phyloP scores from a whole-genome alignment of 148 eudicot species.

The Nepenthes mirabilis region DNA sequence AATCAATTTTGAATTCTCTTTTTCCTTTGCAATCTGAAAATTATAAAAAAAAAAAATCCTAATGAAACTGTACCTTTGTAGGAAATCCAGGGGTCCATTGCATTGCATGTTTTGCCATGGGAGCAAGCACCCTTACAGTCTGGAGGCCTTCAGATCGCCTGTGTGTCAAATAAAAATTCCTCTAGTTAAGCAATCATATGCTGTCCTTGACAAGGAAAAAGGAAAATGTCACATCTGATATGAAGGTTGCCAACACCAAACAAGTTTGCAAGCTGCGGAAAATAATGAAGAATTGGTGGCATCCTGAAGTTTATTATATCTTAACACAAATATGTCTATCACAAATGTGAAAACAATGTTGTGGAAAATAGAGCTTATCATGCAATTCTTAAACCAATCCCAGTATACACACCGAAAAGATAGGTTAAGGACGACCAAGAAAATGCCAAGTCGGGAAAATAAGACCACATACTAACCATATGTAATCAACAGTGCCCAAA shows the following conservation, averaged over 20 bases:
- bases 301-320: not conserved
- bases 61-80: slow-evolving; percentile 45
- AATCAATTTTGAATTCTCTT: not conserved
- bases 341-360: no score
- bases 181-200: not conserved
- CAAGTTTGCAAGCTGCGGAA: no score
- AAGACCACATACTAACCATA: slow-evolving; percentile 46
- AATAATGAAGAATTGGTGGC: not conserved
- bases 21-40: not conserved
- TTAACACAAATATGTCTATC: not conserved
- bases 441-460: slow-evolving; percentile 4
- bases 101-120: slow-evolving; percentile 71
- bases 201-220: not conserved
- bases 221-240: not conserved
- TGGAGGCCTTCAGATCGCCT: slow-evolving; percentile 94
- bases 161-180: slow-evolving; percentile 8
- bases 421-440: not conserved
- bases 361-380: no score
- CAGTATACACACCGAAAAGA: not conserved
- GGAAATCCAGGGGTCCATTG: slow-evolving; percentile 72
- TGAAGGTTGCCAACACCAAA: no score
- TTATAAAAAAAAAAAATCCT: no score
- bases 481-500: slow-evolving; percentile 89
- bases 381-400: not conserved
- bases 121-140: slow-evolving; percentile 81